Base-by-base conservation (phyloP, 73 alveolate species). In the Paramecium sonneborni region DNA sequence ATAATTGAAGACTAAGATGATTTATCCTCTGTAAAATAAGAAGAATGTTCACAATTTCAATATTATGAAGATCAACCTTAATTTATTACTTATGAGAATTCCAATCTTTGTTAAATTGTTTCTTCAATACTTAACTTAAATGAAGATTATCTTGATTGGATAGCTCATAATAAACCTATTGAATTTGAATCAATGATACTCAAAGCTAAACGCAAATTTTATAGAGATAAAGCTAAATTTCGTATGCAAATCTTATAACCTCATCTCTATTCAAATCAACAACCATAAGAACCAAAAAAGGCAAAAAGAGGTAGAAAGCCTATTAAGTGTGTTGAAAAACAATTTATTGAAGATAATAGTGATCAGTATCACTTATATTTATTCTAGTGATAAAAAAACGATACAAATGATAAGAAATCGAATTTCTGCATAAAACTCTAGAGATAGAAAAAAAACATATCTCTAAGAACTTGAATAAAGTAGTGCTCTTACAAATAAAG, bases 401-500 rank as follows among this genome's bases (percentile, higher is more conserved):
- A 38, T 76, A 39, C 70, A 90, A 85, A 76, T 90, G 92, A 90
- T 90, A 8, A 70, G 94, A 90, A 90, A 90, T 46, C 23, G 94
- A 9, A 90, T 90, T 6, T 90, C 94, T 23, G 94, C 94, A 1
- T 74, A 90, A 21, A 86, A 90, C 23, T 69, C 92, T 15, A 72
- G 94, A 30, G 94, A 90, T 44, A 70, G 92, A 46, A 90, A 90
- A 48, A 90, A 90, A 37, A 93, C 94, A 9, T 90, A 69, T 32
- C 23, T 90, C 11, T 85, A 44, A 20, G 85, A 90, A 90, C 57
- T 90, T 24, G 94, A 90, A 88, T 62, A 62, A 10, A 62, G 24
- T 30, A 62, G 84, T n/a, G 44, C 39, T 1, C 6, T 62, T 11
- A 30, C 39, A 0, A 32, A 2, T n/a, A 32, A 26, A 30, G 39